Base-by-base conservation (phyloP, 768 basidiomycete genomes). In the Suillus decipiens region DNA sequence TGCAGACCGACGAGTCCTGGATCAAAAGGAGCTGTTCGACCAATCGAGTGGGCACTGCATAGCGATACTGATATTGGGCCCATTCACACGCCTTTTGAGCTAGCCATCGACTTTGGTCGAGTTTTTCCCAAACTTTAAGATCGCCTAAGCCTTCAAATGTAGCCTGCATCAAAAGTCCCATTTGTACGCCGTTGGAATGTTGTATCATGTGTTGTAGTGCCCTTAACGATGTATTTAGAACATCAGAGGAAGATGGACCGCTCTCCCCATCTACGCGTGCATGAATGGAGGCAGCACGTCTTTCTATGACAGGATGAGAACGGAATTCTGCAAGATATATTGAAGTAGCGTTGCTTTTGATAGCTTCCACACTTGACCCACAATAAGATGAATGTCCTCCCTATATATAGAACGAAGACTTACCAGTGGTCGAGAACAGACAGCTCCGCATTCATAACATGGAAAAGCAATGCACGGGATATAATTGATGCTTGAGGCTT, bases 31-130 rank as follows among this genome's bases (percentile, higher is more conserved):
- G 82, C 31, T 84, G 83, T 69, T 96, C 94, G 14, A 96, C 87
- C 4, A 96, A 78, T 71, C 88, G 85, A 1, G 93, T 92, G 3
- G 95, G 93, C 8, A 97, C 86, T 31, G 89, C 90, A 70, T 92
- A 96, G 31, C 96, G 90, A 75, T 96, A 96, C 72, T 96, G 96
- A 66, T 96, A 93, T 71, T 92, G 93, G 6, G 92, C 85, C 91
- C 93, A 96, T 69, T 93, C 89, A n/a, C 87, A 87, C 6, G 85
- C 81, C 69, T 85, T 88, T 63, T 87, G 84, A 14, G 89, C 86
- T 62, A 93, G 81, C 95, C 95, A 98, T 61, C 87, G 84, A 70
- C 89, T 96, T 68, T 93, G 87, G 8, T 86, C 84, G 0, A 83
- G 67, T 64, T 86, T 84, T 19, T 68, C 70, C 95, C 95, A 97